Conservation (phyloP, 257 asterid species). For the Gentiana dahurica region DNA sequence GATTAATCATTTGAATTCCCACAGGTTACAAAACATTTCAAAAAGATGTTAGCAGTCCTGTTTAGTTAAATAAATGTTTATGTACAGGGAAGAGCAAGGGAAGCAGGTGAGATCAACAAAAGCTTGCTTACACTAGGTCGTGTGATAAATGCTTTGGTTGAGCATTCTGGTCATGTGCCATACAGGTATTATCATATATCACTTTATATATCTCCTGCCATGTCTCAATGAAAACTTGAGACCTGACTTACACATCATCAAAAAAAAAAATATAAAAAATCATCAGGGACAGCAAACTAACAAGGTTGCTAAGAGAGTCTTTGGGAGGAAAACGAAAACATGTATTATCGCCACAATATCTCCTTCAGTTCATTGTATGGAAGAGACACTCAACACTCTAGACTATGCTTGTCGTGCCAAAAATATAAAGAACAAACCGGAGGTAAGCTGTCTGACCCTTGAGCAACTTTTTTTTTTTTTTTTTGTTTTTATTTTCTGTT, state of each 20-base stretch:
- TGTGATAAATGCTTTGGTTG: slow-evolving; percentile 89
- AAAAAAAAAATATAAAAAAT: neutral
- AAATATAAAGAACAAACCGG: slow-evolving; percentile 97
- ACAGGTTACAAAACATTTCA: no score
- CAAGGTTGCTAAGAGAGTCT: slow-evolving; percentile 92
- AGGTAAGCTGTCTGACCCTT: slow-evolving; percentile 35
- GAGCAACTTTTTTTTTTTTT: neutral
- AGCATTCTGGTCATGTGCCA: slow-evolving; percentile 96
- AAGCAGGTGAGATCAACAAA: slow-evolving; percentile 99
- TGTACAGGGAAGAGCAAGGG: slow-evolving; percentile 97
- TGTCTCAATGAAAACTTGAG: slow-evolving; percentile 1
- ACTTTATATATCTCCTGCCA: neutral
- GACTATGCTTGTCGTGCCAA: slow-evolving; percentile 99
- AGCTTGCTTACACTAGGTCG: slow-evolving; percentile 98
- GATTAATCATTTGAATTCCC: no score
- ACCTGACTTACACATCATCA: neutral
- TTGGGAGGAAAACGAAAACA: slow-evolving; percentile 96
- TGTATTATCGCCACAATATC: slow-evolving; percentile 94
- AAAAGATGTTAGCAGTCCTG: no score
- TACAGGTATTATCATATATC: slow-evolving; percentile 43
- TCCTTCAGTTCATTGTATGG: slow-evolving; percentile 81
- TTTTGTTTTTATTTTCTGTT: slow-evolving; percentile 5
- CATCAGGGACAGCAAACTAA: slow-evolving; percentile 92
- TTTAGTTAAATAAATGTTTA: slow-evolving; percentile 7
- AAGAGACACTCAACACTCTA: slow-evolving; percentile 94